Conservation (phyloP, 352 stramenopile genomes). For the Pythium myriotylum region DNA sequence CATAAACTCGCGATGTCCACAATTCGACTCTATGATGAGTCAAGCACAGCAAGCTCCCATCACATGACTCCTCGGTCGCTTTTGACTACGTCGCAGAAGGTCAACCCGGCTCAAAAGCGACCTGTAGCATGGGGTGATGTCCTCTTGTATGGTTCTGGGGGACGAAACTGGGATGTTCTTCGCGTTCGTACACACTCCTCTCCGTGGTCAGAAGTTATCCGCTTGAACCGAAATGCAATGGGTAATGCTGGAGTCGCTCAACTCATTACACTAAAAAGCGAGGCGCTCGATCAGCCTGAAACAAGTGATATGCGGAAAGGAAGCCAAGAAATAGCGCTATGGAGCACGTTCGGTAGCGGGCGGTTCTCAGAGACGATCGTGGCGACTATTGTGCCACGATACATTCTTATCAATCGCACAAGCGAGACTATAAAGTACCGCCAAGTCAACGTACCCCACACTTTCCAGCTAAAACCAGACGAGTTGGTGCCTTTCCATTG, state of each 20-base stretch:
- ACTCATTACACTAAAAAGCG: slow-evolving; percentile 82
- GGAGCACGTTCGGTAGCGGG: slow-evolving; percentile 83
- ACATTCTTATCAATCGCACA: slow-evolving; percentile 89
- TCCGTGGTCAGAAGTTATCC: slow-evolving; percentile 84
- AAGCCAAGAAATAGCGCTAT: slow-evolving; percentile 81
- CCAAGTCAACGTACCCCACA: slow-evolving; percentile 75
- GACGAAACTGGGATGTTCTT: slow-evolving; percentile 85
- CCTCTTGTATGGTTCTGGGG: slow-evolving; percentile 69
- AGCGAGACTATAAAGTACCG: slow-evolving; percentile 85
- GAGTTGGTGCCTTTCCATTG: slow-evolving; percentile 86
- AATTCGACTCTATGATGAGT: slow-evolving; percentile 87
- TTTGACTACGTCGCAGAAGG: slow-evolving; percentile 68
- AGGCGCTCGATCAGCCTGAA: slow-evolving; percentile 59
- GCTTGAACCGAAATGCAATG: slow-evolving; percentile 87
- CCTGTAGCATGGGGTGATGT: slow-evolving; percentile 83
- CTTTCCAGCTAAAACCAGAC: slow-evolving; percentile 69
- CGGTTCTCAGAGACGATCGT: slow-evolving; percentile 87
- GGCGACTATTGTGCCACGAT: slow-evolving; percentile 82
- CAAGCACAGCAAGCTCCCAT: slow-evolving; percentile 81
- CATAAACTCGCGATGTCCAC: slow-evolving; percentile 88
- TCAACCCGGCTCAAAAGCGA: slow-evolving; percentile 78
- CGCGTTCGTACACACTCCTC: slow-evolving; percentile 75
- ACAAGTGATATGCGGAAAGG: slow-evolving; percentile 65
- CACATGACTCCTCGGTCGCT: slow-evolving; percentile 80
- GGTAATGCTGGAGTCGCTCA: slow-evolving; percentile 87